Evolutionary conservation across 768 basidiomycete species (phyloP).

Genomic region (Leccinum aurantiacum): DNA sequence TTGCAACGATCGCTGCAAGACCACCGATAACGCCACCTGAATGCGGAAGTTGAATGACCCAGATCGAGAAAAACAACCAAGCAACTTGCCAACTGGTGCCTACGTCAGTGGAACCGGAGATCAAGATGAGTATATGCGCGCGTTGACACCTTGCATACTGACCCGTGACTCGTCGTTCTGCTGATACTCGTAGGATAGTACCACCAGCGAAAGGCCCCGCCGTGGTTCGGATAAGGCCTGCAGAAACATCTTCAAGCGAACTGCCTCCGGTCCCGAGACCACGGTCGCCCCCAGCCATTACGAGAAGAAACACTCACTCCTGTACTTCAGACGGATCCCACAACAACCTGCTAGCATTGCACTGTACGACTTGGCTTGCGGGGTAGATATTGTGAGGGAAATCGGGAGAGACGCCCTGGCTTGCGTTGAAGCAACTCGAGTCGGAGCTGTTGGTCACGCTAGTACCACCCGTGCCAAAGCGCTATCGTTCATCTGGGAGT

Average conservation of each 20-base stretch:
- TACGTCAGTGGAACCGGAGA: conserved; percentile 41
- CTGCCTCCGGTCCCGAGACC: too few species aligned
- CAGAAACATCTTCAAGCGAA: too few species aligned
- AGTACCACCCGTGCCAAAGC: conserved; percentile 75
- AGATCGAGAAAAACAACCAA: too few species aligned
- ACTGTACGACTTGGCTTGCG: conserved; percentile 63
- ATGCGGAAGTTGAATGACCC: conserved; percentile 7
- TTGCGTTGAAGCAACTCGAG: conserved; percentile 59
- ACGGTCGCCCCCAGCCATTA: too few species aligned
- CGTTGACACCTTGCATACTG: conserved; percentile 8
- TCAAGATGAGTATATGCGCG: conserved; percentile 3
- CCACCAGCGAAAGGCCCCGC: conserved; percentile 68
- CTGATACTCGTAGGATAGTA: conserved; percentile 55
- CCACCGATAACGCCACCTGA: conserved; percentile 58
- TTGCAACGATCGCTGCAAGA: conserved; percentile 31
- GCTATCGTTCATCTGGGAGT: conserved; percentile 53
- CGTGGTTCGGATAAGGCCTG: too few species aligned
- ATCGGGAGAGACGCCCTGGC: conserved; percentile 43
- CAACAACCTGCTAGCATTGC: conserved; percentile 60
- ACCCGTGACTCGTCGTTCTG: conserved; percentile 28
- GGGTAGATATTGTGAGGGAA: conserved; percentile 68
- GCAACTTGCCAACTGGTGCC: conserved; percentile 37
- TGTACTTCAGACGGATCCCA: conserved; percentile 54
- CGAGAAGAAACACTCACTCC: conserved; percentile 42
- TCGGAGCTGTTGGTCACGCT: conserved; percentile 57